Evolutionary conservation across 2,329 filamentous ascomycete species (phyloP).

Genomic region (Arthrobotrys iridis): DNA sequence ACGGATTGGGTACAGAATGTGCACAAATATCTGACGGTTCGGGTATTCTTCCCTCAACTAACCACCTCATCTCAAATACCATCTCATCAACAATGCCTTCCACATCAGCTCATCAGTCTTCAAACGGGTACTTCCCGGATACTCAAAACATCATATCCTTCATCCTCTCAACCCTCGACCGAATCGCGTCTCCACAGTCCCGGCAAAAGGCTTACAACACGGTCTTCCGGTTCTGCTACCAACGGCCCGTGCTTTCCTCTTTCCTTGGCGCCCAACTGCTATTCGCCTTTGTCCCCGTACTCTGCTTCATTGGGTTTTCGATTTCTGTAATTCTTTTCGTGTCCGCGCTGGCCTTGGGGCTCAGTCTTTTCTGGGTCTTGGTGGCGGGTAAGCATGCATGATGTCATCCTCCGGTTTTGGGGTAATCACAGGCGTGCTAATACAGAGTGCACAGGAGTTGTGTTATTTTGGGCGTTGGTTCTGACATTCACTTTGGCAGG

Average conservation of each 20-base stretch:
- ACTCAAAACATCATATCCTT: slow-evolving; percentile 48
- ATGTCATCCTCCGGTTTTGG: background rate
- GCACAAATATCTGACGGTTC: background rate
- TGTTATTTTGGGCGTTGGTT: slow-evolving; percentile 46
- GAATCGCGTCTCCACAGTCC: slow-evolving; percentile 20
- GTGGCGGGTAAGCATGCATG: slow-evolving; percentile 37
- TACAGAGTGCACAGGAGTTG: background rate
- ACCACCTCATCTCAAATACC: background rate
- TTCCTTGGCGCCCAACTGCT: slow-evolving; percentile 30
- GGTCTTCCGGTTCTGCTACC: slow-evolving; percentile 38
- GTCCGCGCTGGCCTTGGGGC: slow-evolving; percentile 16
- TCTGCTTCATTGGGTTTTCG: slow-evolving; percentile 39
- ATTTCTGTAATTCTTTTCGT: slow-evolving; percentile 18
- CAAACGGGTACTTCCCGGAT: background rate
- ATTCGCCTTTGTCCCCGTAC: slow-evolving; percentile 33
- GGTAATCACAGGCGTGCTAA: background rate
- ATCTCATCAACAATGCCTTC: slow-evolving; percentile 11
- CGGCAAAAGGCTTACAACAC: slow-evolving; percentile 14
- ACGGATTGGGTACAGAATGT: slow-evolving; percentile 4
- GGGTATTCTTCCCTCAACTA: background rate
- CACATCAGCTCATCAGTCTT: background rate
- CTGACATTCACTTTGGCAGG: slow-evolving; percentile 41
- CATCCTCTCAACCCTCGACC: slow-evolving; percentile 27
- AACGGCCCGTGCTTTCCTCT: slow-evolving; percentile 34
- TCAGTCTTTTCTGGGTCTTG: slow-evolving; percentile 37